Percentiles rank a stretch among this genome's conserved stretches.
These are phyloP conservation scores for Fragaria iinumae DNA, from an alignment of 306 rosid species.

Conservation along the genomic window DNA sequence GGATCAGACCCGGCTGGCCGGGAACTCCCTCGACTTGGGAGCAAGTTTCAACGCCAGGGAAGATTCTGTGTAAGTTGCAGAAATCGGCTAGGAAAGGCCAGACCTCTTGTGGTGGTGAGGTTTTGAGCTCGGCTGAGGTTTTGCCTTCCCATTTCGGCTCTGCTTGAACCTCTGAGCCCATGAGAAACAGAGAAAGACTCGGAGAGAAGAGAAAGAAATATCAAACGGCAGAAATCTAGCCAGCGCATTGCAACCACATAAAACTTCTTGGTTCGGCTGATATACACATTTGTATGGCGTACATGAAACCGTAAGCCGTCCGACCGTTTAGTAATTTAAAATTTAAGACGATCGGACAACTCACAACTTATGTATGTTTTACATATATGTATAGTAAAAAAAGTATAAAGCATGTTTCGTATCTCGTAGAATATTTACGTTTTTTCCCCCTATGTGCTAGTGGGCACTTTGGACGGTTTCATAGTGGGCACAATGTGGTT, in stretches of 20 bases:
- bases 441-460: not conserved
- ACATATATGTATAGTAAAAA: no score
- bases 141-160: slow-evolving; percentile 38
- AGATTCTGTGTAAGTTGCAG: slow-evolving; percentile 45
- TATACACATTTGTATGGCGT: no score
- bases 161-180: slow-evolving; percentile 16
- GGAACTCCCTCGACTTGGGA: slow-evolving; percentile 36
- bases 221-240: not conserved
- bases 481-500: no score
- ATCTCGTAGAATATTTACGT: no score
- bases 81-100: slow-evolving; percentile 55
- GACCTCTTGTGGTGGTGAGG: slow-evolving; percentile 9
- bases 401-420: no score
- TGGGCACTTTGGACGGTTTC: not conserved
- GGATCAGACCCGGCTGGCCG: slow-evolving; percentile 47
- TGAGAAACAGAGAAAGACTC: not conserved
- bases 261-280: not conserved
- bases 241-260: not conserved
- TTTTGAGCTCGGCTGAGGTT: slow-evolving; percentile 11
- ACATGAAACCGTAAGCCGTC: no score
- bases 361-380: no score
- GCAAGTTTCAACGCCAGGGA: slow-evolving; percentile 38
- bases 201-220: not conserved
- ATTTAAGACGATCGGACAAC: no score
- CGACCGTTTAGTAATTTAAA: no score